Evolutionary conservation across 257 asterid genomes (phyloP), one percentile per base, ranked within the genome.

Genomic region (Eucommia ulmoides): DNA sequence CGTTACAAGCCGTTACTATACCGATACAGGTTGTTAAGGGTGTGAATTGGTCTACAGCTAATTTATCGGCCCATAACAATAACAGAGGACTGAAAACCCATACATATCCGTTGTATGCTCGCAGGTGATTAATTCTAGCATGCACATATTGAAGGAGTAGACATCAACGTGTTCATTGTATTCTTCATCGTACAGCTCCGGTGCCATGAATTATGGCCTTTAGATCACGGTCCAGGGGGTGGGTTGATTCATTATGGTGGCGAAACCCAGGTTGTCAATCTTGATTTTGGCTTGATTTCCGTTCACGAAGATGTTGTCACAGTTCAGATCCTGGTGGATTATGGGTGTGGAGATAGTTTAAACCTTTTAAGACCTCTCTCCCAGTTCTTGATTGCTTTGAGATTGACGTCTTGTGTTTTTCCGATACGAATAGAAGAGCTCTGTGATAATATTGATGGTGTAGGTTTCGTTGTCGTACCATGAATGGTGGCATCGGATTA

Each of bases 221-320:
- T 74, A 94, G 45, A 83, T 80, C 24, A 83, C 84, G 50, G 93
- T 83, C 68, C 71, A 78, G 18, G 89, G 94, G 15, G 81, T 78
- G 55, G 87, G 79, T 54, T 71, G 79, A 62, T 72, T 84, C 89
- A 87, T 61, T 64, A 76, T 71, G 53, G 87, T 83, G 53, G 96
- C 96, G 74, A 87, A 65, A 16, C 96, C 93, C 35, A 87, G 81
- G 53, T 87, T 93, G 45, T 94, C 94, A 49, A 87, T 80, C 65
- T 83, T 83, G 33, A 87, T 72, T 69, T 87, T 78, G 45, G 88
- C 95, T 0, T 69, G 81, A 52, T 84, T 84, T n/a, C 93, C 95
- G 72, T 81, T 79, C 12, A 88, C 80, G 55, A 84, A 76, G 20
- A 88, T 79, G 56, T 84, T 88, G 64, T 88, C 94, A 60, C 94